phyloP scores from a whole-genome alignment of 768 basidiomycete species.

The Trametes villosa region DNA sequence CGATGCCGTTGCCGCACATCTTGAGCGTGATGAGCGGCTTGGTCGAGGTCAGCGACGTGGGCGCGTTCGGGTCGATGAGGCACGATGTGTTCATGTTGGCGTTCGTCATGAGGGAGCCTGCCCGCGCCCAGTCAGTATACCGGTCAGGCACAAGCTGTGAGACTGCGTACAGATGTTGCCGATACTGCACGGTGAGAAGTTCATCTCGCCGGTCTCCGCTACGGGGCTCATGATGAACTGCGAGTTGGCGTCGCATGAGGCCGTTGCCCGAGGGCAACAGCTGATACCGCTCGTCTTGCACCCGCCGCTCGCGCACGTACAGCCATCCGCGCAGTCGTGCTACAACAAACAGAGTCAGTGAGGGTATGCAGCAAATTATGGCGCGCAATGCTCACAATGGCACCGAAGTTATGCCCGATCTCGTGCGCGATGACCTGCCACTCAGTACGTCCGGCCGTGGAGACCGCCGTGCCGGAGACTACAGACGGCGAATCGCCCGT shows the following conservation, averaged over 20 bases:
- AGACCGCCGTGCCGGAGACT: slow-evolving; percentile 83
- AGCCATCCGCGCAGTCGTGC: slow-evolving; percentile 72
- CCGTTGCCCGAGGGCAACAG: slow-evolving; percentile 73
- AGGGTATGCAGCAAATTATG: not conserved
- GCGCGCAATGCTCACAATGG: slow-evolving; percentile 61
- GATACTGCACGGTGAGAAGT: slow-evolving; percentile 78
- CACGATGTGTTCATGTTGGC: slow-evolving; percentile 64
- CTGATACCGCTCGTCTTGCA: slow-evolving; percentile 31
- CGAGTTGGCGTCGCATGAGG: slow-evolving; percentile 64
- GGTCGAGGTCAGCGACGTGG: slow-evolving; percentile 31
- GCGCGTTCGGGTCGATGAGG: slow-evolving; percentile 59
- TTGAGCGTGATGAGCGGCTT: slow-evolving; percentile 58
- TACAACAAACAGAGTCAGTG: slow-evolving; percentile 29
- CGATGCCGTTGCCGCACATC: slow-evolving; percentile 85
- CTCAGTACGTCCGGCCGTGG: slow-evolving; percentile 74
- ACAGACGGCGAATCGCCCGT: slow-evolving; percentile 49
- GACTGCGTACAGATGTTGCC: slow-evolving; percentile 92
- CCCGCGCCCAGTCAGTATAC: not conserved
- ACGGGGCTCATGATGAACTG: slow-evolving; percentile 87
- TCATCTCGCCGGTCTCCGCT: slow-evolving; percentile 61
- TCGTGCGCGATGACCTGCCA: slow-evolving; percentile 87
- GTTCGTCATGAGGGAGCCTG: slow-evolving; percentile 70
- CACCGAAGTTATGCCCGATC: slow-evolving; percentile 88
- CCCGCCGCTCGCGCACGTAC: slow-evolving; percentile 48
- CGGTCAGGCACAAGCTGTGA: no score